Percentiles rank a stretch among this genome's conserved stretches.
Evolutionary conservation across 768 basidiomycete species (phyloP).

Genomic region (Hemileccinum impolitum): DNA sequence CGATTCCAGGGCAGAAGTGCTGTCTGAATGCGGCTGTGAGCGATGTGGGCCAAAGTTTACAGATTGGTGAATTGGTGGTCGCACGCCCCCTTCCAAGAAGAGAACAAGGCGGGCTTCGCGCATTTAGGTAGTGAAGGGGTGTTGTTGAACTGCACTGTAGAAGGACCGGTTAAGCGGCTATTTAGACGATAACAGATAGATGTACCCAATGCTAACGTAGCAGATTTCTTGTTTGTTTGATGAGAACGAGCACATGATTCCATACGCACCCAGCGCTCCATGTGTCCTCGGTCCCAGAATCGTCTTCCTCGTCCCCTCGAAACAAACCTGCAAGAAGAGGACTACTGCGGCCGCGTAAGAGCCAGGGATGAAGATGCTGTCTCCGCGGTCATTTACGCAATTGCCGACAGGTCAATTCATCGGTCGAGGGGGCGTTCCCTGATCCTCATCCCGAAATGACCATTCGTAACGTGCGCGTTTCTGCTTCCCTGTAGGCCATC

Average conservation of each 20-base stretch:
- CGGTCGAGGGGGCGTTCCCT: conserved; percentile 10
- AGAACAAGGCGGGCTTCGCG: not conserved
- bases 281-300: not conserved
- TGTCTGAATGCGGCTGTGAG: not conserved
- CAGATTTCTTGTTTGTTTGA: too few relatives aligned
- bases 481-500: not conserved
- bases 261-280: too few relatives aligned
- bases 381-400: conserved; percentile 14
- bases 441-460: conserved; percentile 15
- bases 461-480: not conserved
- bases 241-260: too few relatives aligned
- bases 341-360: not conserved
- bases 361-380: not conserved
- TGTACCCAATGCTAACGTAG: not conserved
- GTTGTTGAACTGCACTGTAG: too few relatives aligned
- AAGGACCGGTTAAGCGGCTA: not conserved
- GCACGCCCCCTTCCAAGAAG: not conserved
- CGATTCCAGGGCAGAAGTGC: not conserved
- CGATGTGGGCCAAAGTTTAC: not conserved
- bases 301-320: not conserved
- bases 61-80: not conserved
- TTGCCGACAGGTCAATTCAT: conserved; percentile 5
- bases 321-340: not conserved
- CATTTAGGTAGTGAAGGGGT: not conserved
- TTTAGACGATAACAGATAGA: conserved; percentile 1